phyloP scores from a whole-genome alignment of 2,329 filamentous ascomycete species.

The Colletotrichum cordylinicola region DNA sequence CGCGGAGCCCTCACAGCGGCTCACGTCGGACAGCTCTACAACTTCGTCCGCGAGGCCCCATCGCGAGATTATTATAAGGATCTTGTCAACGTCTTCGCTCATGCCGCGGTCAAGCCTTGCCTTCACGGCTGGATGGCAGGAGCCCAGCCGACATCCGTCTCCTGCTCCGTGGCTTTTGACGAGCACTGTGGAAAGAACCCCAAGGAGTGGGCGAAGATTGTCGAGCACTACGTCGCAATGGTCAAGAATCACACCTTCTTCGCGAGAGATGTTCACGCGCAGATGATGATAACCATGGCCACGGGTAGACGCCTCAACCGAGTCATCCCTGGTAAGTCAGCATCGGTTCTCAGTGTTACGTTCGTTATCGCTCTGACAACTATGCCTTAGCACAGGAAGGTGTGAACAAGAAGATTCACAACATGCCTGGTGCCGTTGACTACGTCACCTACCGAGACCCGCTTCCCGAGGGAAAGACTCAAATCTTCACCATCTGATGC shows the following conservation, averaged over 20 bases:
- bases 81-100: neutral
- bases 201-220: neutral
- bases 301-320: neutral
- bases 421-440: neutral
- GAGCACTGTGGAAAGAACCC: neutral
- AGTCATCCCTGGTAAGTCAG: neutral
- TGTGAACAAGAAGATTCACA: neutral
- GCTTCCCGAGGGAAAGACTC: neutral
- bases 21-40: neutral
- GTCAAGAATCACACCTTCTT: neutral
- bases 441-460: conserved; percentile 9
- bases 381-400: neutral
- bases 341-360: neutral
- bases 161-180: neutral
- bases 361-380: neutral
- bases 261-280: neutral
- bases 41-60: neutral
- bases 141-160: neutral
- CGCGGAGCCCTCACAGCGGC: neutral
- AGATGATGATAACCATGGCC: neutral
- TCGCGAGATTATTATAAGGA: neutral
- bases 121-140: neutral
- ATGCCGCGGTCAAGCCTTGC: conserved; percentile 12
- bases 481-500: conserved; percentile 11
- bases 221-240: neutral